Evolutionary conservation across 2,329 filamentous ascomycete genomes (phyloP).

Genomic region (Tolypocladium cylindrosporum): DNA sequence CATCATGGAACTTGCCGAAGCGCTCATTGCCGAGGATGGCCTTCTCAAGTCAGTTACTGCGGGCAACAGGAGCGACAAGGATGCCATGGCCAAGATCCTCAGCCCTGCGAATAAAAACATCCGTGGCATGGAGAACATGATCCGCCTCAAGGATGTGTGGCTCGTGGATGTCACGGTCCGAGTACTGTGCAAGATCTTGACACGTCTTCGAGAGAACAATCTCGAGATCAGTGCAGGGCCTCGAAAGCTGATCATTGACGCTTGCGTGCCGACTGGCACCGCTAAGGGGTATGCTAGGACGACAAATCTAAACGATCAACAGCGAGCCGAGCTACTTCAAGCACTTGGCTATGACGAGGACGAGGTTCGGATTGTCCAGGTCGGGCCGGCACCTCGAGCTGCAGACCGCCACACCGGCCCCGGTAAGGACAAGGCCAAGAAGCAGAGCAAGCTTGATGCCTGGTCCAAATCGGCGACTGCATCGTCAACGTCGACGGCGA

Average conservation of each 20-base stretch:
- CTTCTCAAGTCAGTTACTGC: constrained; percentile 61
- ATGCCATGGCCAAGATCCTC: constrained; percentile 29
- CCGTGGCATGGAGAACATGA: constrained; percentile 73
- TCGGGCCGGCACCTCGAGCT: constrained; percentile 19
- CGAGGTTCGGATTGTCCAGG: constrained; percentile 37
- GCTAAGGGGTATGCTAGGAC: constrained; percentile 49
- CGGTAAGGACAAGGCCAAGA: constrained; percentile 32
- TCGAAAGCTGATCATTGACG: constrained; percentile 53
- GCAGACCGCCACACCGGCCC: constrained; percentile 10
- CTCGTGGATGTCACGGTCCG: constrained; percentile 74
- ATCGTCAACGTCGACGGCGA: constrained; percentile 12
- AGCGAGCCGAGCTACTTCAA: constrained; percentile 72
- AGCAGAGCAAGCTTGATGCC: constrained; percentile 49
- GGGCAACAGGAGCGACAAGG: constrained; percentile 22
- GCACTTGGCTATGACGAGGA: constrained; percentile 51
- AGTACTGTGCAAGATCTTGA: constrained; percentile 75
- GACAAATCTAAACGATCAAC: constrained; percentile 71
- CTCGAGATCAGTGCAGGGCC: constrained; percentile 58
- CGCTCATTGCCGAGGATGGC: constrained; percentile 74
- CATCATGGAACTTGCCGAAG: constrained; percentile 87
- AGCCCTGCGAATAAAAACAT: constrained; percentile 33
- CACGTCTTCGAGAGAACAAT: constrained; percentile 65
- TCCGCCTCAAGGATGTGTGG: constrained; percentile 80
- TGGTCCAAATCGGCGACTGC: constrained; percentile 45
- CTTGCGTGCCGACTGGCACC: constrained; percentile 46